Base-by-base conservation (phyloP, 441 rosid species). In the Mallotus repandus region DNA sequence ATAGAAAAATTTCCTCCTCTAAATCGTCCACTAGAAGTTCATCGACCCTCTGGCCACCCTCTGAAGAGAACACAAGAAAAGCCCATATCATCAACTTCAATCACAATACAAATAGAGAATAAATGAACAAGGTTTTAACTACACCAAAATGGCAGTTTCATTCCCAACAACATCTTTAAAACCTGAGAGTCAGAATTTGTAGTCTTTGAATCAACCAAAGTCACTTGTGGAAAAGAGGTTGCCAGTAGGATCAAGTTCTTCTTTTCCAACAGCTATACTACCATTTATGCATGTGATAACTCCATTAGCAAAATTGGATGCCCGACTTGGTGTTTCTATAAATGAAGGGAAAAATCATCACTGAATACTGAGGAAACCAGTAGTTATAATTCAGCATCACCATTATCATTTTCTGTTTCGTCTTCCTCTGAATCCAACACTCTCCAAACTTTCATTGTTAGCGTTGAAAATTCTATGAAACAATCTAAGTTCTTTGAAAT, bases 261-360 rank as follows among this genome's bases (percentile, higher is more conserved):
- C n/a, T n/a, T n/a, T n/a, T n/a, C n/a, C n/a, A n/a, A n/a, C n/a
- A n/a, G n/a, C n/a, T n/a, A n/a, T n/a, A n/a, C n/a, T n/a, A n/a
- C n/a, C n/a, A n/a, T n/a, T n/a, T n/a, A n/a, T 58, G 12, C 73
- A 91, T 91, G 79, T 90, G 91, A 66, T 94, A 60, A 52, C 1
- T 62, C 57, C 69, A n/a, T 61, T 70, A 62, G 52, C 73, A 41
- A 78, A 78, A 73, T 55, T 76, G 7, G 82, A 82, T 57, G 57
- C 21, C 72, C 69, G 53, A 55, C 82, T 50, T 71, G 76, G 76
- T 72, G 76, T 78, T 35, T 59, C 74, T 61, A 77, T 77, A 63
- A 77, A 52, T 70, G 82, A 76, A 49, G 79, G 74, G 70, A 80
- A 77, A 63, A 75, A 56, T 21, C 72, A 68, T 25, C 86, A 77